Conservation (phyloP, 257 asterid genomes). For the Nyctanthes arbortristis region DNA sequence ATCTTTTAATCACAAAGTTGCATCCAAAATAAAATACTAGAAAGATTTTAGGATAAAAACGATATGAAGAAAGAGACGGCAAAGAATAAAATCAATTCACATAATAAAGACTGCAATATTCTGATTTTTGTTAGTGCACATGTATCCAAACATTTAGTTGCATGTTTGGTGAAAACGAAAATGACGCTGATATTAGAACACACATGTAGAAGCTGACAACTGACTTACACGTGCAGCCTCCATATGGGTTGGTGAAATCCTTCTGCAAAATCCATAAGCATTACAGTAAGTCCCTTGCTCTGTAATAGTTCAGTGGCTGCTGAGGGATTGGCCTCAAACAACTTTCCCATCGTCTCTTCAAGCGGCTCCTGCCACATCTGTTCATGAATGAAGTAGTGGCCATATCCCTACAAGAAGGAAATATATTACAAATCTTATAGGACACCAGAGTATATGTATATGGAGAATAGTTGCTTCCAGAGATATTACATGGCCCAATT, state of each 20-base stretch:
- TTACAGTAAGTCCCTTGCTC: constrained; percentile 60
- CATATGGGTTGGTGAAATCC: constrained; percentile 37
- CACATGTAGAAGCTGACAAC: constrained; percentile 16
- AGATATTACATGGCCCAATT: constrained; percentile 15
- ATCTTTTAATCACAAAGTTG: constrained; percentile 10
- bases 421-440: constrained; percentile 1
- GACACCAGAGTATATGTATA: constrained; percentile 5
- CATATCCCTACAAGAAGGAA: constrained; percentile 57
- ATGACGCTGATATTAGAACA: neutral
- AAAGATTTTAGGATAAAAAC: constrained; percentile 6
- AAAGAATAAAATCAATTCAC: neutral
- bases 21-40: neutral
- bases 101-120: no score
- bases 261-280: constrained; percentile 57
- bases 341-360: constrained; percentile 61
- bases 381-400: constrained; percentile 53
- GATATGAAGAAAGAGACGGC: constrained; percentile 2
- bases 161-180: neutral
- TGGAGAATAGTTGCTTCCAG: constrained; percentile 1
- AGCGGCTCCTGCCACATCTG: constrained; percentile 53
- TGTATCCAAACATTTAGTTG: neutral
- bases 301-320: constrained; percentile 67
- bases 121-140: neutral
- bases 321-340: constrained; percentile 54
- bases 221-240: constrained; percentile 38